These are phyloP conservation scores for Zychaea mexicana DNA, from an alignment of 371 early-diverging fungal species.

Conservation along the genomic window DNA sequence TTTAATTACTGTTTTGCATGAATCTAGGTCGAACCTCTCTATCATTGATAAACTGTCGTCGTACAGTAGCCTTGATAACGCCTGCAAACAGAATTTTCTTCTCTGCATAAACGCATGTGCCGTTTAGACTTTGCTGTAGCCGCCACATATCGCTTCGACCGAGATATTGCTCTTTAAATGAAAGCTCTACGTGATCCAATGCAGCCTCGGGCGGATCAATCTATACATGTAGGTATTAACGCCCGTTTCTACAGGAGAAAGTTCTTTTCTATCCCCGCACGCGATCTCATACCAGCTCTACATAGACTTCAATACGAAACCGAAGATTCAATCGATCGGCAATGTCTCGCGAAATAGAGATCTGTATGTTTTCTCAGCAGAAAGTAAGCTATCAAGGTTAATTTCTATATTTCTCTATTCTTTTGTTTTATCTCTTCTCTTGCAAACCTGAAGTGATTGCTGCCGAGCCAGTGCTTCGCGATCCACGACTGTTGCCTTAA, in stretches of 20 bases:
- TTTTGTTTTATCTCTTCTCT: not conserved
- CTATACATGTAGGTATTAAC: slow-evolving; percentile 47
- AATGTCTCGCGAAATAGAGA: slow-evolving; percentile 47
- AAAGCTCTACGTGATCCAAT: slow-evolving; percentile 84
- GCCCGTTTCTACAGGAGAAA: slow-evolving; percentile 9
- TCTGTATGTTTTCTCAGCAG: slow-evolving; percentile 8
- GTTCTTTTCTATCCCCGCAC: not conserved
- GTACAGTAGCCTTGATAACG: slow-evolving; percentile 86
- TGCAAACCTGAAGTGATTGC: slow-evolving; percentile 63
- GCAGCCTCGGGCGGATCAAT: slow-evolving; percentile 65
- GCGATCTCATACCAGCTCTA: slow-evolving; percentile 57
- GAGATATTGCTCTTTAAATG: slow-evolving; percentile 91
- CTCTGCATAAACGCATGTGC: slow-evolving; percentile 77
- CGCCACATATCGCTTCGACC: slow-evolving; percentile 96
- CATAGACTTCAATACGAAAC: slow-evolving; percentile 64
- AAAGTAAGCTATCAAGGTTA: not conserved
- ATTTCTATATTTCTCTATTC: too few relatives aligned
- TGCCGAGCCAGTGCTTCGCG: slow-evolving; percentile 52
- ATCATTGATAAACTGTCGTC: slow-evolving; percentile 73
- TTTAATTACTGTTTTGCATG: not conserved
- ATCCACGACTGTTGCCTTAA: slow-evolving; percentile 54
- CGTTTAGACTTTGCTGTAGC: slow-evolving; percentile 72
- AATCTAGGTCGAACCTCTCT: slow-evolving; percentile 33
- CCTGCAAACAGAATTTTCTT: slow-evolving; percentile 75
- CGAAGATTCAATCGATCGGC: slow-evolving; percentile 44